A percentile compares a stretch with the other conserved stretches of the same genome.
These are phyloP conservation scores for Parascedosporium putredinis DNA, from an alignment of 2,329 filamentous ascomycete genomes.

Conservation along the genomic window DNA sequence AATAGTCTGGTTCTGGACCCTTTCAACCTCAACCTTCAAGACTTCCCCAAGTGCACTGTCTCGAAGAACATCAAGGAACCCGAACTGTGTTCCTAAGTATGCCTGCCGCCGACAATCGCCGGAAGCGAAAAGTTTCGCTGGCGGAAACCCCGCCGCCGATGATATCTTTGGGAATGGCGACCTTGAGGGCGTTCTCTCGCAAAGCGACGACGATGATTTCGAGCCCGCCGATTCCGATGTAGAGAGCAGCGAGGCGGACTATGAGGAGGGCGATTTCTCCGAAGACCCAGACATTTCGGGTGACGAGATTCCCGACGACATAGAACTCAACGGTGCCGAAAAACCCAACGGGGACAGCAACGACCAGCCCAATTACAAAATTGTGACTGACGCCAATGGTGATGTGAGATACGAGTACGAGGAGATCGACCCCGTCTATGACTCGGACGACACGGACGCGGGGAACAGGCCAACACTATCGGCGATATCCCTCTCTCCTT, in stretches of 20 bases:
- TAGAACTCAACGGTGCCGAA: constrained; percentile 21
- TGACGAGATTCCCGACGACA: constrained; percentile 27
- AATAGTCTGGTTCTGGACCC: no score
- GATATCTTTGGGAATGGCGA: constrained; percentile 43
- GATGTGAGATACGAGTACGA: constrained; percentile 83
- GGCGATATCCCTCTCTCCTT: constrained; percentile 89
- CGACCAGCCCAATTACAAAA: constrained; percentile 32
- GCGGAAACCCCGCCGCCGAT: constrained; percentile 48
- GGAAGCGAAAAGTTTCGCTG: constrained; percentile 57
- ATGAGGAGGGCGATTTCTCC: constrained; percentile 35
- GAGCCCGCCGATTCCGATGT: constrained; percentile 26
- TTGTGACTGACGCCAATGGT: constrained; percentile 78
- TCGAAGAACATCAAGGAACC: not conserved
- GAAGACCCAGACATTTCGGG: constrained; percentile 21
- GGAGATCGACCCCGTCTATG: constrained; percentile 89
- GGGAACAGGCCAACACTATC: constrained; percentile 77
- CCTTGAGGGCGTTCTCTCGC: constrained; percentile 46
- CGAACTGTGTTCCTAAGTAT: not conserved
- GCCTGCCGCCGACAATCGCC: constrained; percentile 13
- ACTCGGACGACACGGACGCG: constrained; percentile 90
- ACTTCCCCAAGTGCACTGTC: no score
- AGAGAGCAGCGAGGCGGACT: constrained; percentile 20
- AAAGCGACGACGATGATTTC: constrained; percentile 43
- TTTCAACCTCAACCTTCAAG: no score
- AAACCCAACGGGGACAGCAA: constrained; percentile 19